These are phyloP conservation scores for Apophysomyces sp. DNA, from an alignment of 371 early-diverging fungal species.

Conservation along the genomic window DNA sequence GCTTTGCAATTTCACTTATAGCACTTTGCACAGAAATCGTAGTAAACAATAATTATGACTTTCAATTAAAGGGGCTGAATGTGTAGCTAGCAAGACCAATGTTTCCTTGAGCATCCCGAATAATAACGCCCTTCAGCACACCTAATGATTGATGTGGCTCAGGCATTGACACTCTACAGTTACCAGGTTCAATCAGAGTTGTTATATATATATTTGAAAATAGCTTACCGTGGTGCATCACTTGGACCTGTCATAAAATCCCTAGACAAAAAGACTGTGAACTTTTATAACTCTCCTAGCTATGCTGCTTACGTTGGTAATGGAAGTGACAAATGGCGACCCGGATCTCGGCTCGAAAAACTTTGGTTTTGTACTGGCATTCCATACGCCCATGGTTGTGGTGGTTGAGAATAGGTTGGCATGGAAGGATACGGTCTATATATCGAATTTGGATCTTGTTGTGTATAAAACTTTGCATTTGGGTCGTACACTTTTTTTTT, in stretches of 20 bases:
- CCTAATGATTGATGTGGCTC: constrained; percentile 51
- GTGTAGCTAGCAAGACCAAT: constrained; percentile 52
- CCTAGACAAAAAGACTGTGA: constrained; percentile 1
- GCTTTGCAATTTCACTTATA: too few species aligned
- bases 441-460: constrained; percentile 14
- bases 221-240: constrained; percentile 37
- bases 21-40: too few species aligned
- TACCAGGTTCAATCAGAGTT: background rate
- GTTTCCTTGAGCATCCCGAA: constrained; percentile 54
- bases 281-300: too few species aligned
- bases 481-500: constrained; percentile 9
- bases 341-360: constrained; percentile 36
- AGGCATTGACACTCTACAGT: constrained; percentile 42
- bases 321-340: constrained; percentile 47
- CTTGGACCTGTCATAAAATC: constrained; percentile 55
- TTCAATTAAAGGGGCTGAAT: constrained; percentile 26
- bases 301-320: constrained; percentile 31
- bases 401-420: constrained; percentile 10
- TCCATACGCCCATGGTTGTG: constrained; percentile 8
- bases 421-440: constrained; percentile 20
- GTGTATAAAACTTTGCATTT: constrained; percentile 17
- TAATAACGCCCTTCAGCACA: constrained; percentile 47
- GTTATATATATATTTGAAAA: background rate
- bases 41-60: background rate
- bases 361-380: constrained; percentile 2